Evolutionary conservation across 768 basidiomycete species (phyloP), one percentile per base, ranked within the genome.

Genomic region (Kockovaella imperatae): DNA sequence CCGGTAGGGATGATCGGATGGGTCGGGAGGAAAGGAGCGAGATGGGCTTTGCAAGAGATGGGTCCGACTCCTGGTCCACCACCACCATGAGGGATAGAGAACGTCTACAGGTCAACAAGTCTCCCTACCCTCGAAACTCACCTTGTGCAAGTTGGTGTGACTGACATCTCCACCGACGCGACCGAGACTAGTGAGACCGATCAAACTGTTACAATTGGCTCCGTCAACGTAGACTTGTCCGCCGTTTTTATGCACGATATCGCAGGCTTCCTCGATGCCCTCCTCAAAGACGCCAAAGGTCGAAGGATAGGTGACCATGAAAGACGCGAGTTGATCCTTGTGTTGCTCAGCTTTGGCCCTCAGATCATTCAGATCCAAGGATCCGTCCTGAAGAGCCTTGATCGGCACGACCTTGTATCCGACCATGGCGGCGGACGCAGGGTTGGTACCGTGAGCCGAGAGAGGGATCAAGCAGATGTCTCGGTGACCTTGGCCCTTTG

Each of bases 221-320:
- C 88, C 88, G 67, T 99, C 95, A 45, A 99, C 78, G 74, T 97
- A 99, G 29, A 99, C 93, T 68, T 99, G 91, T 24, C 95, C 95
- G 15, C 93, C 93, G 60, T 87, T 82, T 47, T 88, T 79, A 66
- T 99, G 95, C 28, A 95, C 85, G 63, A 95, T 88, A 62, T 84
- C 76, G 76, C 89, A 93, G 21, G 91, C 93, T 77, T 87, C 67
- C 26, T 72, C 60, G 28, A 96, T 83, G 39, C 90, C 90, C 55
- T 83, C 79, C 68, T 99, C 95, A 62, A 97, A 97, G 17, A 97
- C 93, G 60, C 95, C 95, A 54, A 90, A 99, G 0, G 95, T 97
- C 3, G 90, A 95, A 0, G 91, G 90, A 66, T 93, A 95, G 17
- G 90, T 95, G 65, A 96, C 89, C 93, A 96, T 97, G 75, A 91